A percentile compares a stretch with the other conserved stretches of the same genome.
These are phyloP conservation scores for Myxozyma kluyveri DNA, from an alignment of 805 yeast species.

Conservation along the genomic window DNA sequence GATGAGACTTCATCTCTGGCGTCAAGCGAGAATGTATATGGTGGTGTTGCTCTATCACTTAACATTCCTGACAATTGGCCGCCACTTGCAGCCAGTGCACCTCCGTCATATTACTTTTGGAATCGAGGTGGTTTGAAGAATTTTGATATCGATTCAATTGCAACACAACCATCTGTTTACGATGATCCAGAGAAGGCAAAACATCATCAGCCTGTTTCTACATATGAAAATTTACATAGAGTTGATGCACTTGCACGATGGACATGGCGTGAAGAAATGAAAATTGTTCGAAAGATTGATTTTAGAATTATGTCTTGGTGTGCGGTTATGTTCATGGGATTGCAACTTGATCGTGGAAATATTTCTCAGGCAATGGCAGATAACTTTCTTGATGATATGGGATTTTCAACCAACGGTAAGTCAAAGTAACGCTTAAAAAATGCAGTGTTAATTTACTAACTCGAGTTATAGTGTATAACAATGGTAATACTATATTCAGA, in stretches of 20 bases:
- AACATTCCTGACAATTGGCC: slow-evolving; percentile 27
- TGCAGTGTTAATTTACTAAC: background rate
- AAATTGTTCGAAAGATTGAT: slow-evolving; percentile 51
- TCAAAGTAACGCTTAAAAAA: background rate
- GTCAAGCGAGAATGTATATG: slow-evolving; percentile 5
- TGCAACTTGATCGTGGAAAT: slow-evolving; percentile 58
- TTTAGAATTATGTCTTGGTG: slow-evolving; percentile 54
- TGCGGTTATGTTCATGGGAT: slow-evolving; percentile 53
- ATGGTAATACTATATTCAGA: slow-evolving; percentile 47
- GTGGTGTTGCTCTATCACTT: slow-evolving; percentile 8
- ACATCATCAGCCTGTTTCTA: slow-evolving; percentile 15
- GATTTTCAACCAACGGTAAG: slow-evolving; percentile 48
- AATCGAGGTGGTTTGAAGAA: background rate
- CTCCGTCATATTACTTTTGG: slow-evolving; percentile 22
- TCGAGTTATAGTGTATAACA: slow-evolving; percentile 8
- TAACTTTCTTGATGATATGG: slow-evolving; percentile 50
- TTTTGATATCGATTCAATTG: slow-evolving; percentile 16
- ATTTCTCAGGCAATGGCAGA: slow-evolving; percentile 55
- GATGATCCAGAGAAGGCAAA: slow-evolving; percentile 29
- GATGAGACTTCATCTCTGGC: slow-evolving; percentile 4
- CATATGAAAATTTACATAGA: slow-evolving; percentile 36
- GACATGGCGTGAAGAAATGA: slow-evolving; percentile 53
- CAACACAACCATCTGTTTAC: slow-evolving; percentile 28
- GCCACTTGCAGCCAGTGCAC: slow-evolving; percentile 16
- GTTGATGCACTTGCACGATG: slow-evolving; percentile 61